Conservation (phyloP, 352 stramenopile species). For the Pythium aquatile region DNA sequence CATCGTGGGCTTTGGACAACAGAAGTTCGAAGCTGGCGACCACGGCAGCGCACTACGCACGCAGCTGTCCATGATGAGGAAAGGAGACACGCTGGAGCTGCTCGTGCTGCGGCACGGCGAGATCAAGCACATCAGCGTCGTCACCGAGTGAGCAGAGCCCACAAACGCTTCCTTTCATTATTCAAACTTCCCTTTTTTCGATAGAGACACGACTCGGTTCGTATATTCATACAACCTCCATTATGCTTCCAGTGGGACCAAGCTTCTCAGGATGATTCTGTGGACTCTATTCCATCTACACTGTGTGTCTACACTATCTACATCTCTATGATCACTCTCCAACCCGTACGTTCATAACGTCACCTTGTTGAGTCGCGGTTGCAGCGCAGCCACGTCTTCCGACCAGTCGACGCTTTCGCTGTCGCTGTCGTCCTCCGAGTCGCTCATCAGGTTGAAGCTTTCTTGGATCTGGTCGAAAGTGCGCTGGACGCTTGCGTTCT, state of each 20-base stretch:
- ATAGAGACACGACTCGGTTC: background rate
- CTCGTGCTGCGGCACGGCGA: slow-evolving; percentile 39
- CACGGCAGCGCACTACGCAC: slow-evolving; percentile 49
- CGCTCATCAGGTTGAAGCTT: slow-evolving; percentile 56
- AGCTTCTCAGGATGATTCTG: background rate
- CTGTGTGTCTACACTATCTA: background rate
- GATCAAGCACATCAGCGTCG: slow-evolving; percentile 40
- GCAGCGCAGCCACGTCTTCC: background rate
- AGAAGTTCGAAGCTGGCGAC: slow-evolving; percentile 46
- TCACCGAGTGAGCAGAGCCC: slow-evolving; percentile 34
- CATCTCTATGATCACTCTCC: background rate
- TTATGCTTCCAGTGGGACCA: too few relatives aligned
- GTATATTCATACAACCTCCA: background rate
- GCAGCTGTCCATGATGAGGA: slow-evolving; percentile 57
- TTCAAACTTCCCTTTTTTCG: background rate
- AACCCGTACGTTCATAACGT: background rate
- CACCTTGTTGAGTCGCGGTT: background rate
- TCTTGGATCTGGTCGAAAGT: slow-evolving; percentile 63
- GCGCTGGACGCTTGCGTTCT: slow-evolving; percentile 48
- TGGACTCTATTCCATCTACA: background rate
- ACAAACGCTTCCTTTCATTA: background rate
- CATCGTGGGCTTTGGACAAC: slow-evolving; percentile 47
- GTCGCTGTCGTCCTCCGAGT: slow-evolving; percentile 38
- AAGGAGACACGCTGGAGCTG: slow-evolving; percentile 47
- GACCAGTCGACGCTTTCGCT: slow-evolving; percentile 28